phyloP scores from a whole-genome alignment of 768 basidiomycete genomes.

The Boletus vinaceobasis region DNA sequence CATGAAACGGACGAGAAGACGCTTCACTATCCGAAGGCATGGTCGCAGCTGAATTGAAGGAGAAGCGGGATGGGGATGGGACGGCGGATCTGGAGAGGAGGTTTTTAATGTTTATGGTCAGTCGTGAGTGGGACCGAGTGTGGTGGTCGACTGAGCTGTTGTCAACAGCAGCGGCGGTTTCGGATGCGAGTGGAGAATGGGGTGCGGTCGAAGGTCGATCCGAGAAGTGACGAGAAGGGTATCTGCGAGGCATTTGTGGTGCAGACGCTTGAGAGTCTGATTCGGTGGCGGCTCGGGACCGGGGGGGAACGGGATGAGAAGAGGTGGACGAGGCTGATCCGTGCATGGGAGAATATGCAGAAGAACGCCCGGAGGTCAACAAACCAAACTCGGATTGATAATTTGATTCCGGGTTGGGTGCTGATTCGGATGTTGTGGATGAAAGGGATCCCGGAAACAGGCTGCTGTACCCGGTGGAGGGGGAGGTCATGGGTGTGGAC shows the following conservation, averaged over 20 bases:
- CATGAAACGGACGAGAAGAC: conserved; percentile 11
- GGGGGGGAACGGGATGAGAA: conserved; percentile 14
- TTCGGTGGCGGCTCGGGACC: conserved; percentile 17
- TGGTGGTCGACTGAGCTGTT: conserved; percentile 5
- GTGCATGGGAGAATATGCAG: conserved; percentile 9
- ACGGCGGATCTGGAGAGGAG: conserved; percentile 34
- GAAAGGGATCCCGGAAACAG: conserved; percentile 19
- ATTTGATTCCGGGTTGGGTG: conserved; percentile 7
- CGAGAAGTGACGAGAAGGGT: background rate
- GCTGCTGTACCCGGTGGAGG: conserved; percentile 23
- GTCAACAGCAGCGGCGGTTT: background rate
- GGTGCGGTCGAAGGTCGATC: conserved; percentile 19
- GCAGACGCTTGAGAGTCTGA: conserved; percentile 14
- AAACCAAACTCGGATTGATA: conserved; percentile 18
- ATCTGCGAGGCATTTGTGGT: background rate
- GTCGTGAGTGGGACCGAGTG: conserved; percentile 13
- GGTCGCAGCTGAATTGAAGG: conserved; percentile 13
- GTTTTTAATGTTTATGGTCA: conserved; percentile 33
- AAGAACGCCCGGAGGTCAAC: conserved; percentile 2
- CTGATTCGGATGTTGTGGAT: conserved; percentile 26
- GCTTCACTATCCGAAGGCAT: conserved; percentile 11
- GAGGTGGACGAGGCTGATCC: conserved; percentile 14
- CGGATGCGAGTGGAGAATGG: background rate
- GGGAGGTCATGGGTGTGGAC: conserved; percentile 26
- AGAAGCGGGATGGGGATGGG: conserved; percentile 20